Base-by-base conservation (phyloP, 805 yeast species). In the Kodamaea nitidulidarum region DNA sequence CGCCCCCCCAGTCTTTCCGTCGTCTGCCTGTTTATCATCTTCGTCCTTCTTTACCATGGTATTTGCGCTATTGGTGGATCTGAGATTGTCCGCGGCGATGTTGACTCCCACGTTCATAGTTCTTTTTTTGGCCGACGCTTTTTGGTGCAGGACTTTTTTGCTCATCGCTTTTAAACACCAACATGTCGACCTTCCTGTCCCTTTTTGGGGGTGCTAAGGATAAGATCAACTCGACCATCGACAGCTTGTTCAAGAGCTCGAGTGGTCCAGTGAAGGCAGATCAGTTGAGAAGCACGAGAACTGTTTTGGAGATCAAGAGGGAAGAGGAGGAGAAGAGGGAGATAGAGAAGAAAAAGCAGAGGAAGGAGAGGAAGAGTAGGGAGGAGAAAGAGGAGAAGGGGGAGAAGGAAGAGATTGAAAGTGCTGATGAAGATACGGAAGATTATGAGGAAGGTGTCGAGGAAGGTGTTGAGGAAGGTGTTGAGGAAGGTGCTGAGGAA, bases 401-500 rank as follows among this genome's bases (percentile, higher is more conserved):
- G 22, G 22, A 20, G 22, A 20, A 20, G 5, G 20, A 52, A 54
- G 30, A 44, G 47, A 40, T 50, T 47, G 40, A 30, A 26, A 20
- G 27, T 38, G 22, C n/a, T n/a, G 22, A 20, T 20, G 22, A 5
- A 20, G 32, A 40, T 22, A 33, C 39, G 44, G 35, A 32, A 42
- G 47, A n/a, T n/a, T n/a, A 50, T 51, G 39, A 46, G 50, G 33
- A 52, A 53, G 71, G 63, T 18, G 71, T 60, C 16, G 58, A 65
- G 15, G 81, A 76, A 46, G 58, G 79, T 32, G 86, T 81, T 58
- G 71, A 68, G 6, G 65, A 61, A 33, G 81, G 81, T 54, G 70
- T 71, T 49, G 33, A 32, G 2, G 42, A 39, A 21, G 9, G 24
- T 9, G n/a, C n/a, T 5, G 22, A 20, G 50, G 33, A 52, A 53